phyloP scores from a whole-genome alignment of 2,329 filamentous ascomycete species.

The Xylariaceae sp. region DNA sequence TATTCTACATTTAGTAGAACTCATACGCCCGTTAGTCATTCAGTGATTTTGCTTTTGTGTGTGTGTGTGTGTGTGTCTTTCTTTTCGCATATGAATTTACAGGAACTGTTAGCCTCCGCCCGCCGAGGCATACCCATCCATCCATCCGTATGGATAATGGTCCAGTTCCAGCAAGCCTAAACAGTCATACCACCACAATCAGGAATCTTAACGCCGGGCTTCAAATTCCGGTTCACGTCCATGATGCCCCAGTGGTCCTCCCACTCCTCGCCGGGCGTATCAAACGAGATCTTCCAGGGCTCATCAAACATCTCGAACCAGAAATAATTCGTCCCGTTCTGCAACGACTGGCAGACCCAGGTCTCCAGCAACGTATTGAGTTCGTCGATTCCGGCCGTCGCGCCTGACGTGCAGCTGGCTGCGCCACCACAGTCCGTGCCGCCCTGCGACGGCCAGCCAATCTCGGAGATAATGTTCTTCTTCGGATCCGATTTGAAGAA shows the following conservation, averaged over 20 bases:
- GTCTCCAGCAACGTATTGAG: conserved; percentile 81
- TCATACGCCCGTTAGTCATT: conserved; percentile 8
- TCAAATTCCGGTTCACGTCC: conserved; percentile 78
- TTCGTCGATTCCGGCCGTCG: conserved; percentile 72
- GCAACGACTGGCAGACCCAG: conserved; percentile 76
- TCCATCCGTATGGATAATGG: too few relatives aligned
- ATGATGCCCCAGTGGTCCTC: conserved; percentile 95
- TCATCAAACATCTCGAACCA: conserved; percentile 98
- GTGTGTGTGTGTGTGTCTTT: too few relatives aligned
- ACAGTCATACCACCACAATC: conserved; percentile 75
- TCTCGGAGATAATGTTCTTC: conserved; percentile 81
- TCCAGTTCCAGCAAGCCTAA: conserved; percentile 20
- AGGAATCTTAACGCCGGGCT: conserved; percentile 77
- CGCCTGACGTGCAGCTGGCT: conserved; percentile 55
- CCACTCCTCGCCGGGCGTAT: conserved; percentile 67
- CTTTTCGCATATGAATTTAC: not conserved
- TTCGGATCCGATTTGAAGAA: conserved; percentile 58
- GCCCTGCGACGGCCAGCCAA: conserved; percentile 82
- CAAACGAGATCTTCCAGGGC: conserved; percentile 81
- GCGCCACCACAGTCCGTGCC: conserved; percentile 69
- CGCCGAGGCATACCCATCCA: not conserved
- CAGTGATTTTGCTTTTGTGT: not conserved
- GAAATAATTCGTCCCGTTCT: conserved; percentile 86
- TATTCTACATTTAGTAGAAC: conserved; percentile 1
- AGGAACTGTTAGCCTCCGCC: not conserved